phyloP scores from a whole-genome alignment of 176 grass and related monocot species.

The Guadua angustifolia region DNA sequence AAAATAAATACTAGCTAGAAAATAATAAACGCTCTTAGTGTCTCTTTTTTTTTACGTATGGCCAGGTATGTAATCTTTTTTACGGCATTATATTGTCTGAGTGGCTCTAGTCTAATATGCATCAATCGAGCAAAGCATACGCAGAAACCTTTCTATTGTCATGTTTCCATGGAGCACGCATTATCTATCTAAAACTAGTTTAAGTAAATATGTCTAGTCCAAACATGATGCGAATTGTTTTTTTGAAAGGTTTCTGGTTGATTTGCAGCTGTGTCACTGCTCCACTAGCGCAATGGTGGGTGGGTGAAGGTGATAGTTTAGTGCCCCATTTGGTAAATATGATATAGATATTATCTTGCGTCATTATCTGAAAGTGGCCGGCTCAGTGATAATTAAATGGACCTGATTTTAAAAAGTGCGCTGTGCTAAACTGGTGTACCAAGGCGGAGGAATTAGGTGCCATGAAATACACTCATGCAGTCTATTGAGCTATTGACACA shows the following conservation, averaged over 20 bases:
- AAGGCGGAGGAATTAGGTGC: neutral
- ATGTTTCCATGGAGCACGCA: slow-evolving; percentile 27
- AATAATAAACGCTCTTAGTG: too few species aligned
- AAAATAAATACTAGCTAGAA: too few species aligned
- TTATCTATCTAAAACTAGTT: neutral
- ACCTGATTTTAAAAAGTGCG: neutral
- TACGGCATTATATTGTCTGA: neutral
- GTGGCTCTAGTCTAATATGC: neutral
- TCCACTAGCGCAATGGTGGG: slow-evolving; percentile 41
- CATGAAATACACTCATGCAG: neutral
- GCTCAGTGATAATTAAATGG: slow-evolving; percentile 14
- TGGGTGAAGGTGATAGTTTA: neutral
- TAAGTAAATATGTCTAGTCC: neutral
- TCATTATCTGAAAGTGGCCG: slow-evolving; percentile 13
- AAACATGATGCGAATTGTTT: neutral
- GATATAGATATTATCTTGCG: slow-evolving; percentile 26
- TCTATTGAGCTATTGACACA: slow-evolving; percentile 31
- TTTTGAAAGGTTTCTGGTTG: neutral
- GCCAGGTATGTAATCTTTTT: neutral
- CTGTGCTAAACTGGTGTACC: neutral
- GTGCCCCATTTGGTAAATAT: neutral
- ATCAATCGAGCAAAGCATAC: neutral
- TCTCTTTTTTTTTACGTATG: neutral
- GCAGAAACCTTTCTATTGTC: neutral
- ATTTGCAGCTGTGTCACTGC: slow-evolving; percentile 33